These are phyloP conservation scores for Penicillium nordicum DNA, from an alignment of 2,329 filamentous ascomycete species.

Conservation along the genomic window DNA sequence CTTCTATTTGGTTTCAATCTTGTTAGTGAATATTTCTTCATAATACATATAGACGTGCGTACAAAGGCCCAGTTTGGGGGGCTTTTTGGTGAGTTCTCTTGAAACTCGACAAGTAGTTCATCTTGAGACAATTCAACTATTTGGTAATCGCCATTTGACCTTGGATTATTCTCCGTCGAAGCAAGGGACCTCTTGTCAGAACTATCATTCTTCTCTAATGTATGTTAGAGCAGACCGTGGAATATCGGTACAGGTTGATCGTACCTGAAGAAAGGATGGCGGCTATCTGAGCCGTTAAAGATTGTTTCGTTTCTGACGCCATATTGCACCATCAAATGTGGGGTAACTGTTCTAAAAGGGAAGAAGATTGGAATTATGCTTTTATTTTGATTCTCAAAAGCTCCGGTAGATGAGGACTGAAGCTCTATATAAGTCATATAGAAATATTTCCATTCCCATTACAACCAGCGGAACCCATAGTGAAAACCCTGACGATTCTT, in stretches of 20 bases:
- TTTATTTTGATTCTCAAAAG: background rate
- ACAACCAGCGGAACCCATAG: slow-evolving; percentile 5
- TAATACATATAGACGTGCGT: slow-evolving; percentile 7
- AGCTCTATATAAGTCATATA: slow-evolving; percentile 14
- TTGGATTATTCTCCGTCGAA: background rate
- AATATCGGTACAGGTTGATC: background rate
- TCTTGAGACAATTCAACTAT: slow-evolving; percentile 20
- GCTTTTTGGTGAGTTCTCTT: slow-evolving; percentile 21
- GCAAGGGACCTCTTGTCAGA: slow-evolving; percentile 1
- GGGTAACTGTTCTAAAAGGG: background rate
- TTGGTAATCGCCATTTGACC: slow-evolving; percentile 15
- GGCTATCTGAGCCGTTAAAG: slow-evolving; percentile 6
- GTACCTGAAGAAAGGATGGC: slow-evolving; percentile 15
- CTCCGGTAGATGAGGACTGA: background rate
- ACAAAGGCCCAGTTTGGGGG: slow-evolving; percentile 31
- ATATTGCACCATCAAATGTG: slow-evolving; percentile 4
- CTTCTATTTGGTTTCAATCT: slow-evolving; percentile 4
- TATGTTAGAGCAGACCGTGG: slow-evolving; percentile 2
- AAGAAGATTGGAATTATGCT: background rate
- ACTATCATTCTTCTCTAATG: slow-evolving; percentile 8
- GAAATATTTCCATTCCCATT: background rate
- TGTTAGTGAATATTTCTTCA: background rate
- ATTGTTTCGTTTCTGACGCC: slow-evolving; percentile 2
- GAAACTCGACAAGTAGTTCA: slow-evolving; percentile 28
- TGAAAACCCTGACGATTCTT: slow-evolving; percentile 5